A percentile compares a stretch with the other conserved stretches of the same genome.
These are phyloP conservation scores for Aspergillus vadensis DNA, from an alignment of 2,329 filamentous ascomycete species.

Conservation along the genomic window DNA sequence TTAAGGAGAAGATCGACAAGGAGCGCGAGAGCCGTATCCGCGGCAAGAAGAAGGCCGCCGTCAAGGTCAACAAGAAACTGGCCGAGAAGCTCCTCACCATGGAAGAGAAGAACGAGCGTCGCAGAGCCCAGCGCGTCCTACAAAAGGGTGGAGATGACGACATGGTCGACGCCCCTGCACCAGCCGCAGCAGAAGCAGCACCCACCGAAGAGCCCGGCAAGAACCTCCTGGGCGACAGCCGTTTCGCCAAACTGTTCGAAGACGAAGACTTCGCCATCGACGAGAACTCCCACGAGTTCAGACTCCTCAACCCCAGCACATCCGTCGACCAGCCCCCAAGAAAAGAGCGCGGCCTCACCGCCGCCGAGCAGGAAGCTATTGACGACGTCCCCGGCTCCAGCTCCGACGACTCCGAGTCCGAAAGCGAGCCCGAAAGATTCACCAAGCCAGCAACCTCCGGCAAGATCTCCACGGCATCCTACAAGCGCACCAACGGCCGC, in stretches of 20 bases:
- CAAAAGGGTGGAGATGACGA: slow-evolving; percentile 60
- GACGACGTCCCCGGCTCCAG: slow-evolving; percentile 52
- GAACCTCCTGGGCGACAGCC: slow-evolving; percentile 76
- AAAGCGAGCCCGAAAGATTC: slow-evolving; percentile 33
- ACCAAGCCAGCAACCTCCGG: slow-evolving; percentile 33
- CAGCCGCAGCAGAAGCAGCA: slow-evolving; percentile 11
- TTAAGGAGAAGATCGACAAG: slow-evolving; percentile 95
- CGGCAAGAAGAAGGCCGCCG: slow-evolving; percentile 83
- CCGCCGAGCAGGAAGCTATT: slow-evolving; percentile 63
- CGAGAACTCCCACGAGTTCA: slow-evolving; percentile 84
- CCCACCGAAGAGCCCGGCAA: slow-evolving; percentile 45
- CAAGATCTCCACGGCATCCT: slow-evolving; percentile 57
- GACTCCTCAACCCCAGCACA: slow-evolving; percentile 85
- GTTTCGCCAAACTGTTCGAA: slow-evolving; percentile 87
- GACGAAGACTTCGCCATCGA: slow-evolving; percentile 92
- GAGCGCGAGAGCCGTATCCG: slow-evolving; percentile 93
- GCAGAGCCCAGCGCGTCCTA: slow-evolving; percentile 49
- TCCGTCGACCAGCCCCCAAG: slow-evolving; percentile 38
- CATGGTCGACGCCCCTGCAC: slow-evolving; percentile 32
- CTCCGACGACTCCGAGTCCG: slow-evolving; percentile 37
- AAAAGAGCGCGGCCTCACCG: slow-evolving; percentile 58
- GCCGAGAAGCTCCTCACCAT: slow-evolving; percentile 64
- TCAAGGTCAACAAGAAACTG: slow-evolving; percentile 80
- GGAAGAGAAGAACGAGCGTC: slow-evolving; percentile 58
- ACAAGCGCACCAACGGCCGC: slow-evolving; percentile 55